Percentiles rank a stretch among this genome's conserved stretches.
These are phyloP conservation scores for Collariella sp. DNA, from an alignment of 495 filamentous ascomycete species.

Conservation along the genomic window DNA sequence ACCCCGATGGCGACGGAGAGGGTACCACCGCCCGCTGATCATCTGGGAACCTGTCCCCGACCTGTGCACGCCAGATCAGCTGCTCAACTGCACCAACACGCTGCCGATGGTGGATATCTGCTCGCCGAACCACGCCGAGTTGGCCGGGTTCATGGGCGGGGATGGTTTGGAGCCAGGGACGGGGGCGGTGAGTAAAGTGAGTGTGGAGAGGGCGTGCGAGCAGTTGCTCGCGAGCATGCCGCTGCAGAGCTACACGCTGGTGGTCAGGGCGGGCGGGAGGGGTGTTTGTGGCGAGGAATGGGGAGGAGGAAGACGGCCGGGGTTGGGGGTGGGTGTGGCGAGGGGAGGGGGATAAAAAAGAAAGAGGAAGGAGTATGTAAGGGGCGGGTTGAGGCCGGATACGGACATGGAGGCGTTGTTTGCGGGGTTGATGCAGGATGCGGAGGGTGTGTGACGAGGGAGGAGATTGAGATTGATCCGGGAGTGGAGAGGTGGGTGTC, in stretches of 20 bases:
- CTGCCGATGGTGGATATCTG: slow-evolving; percentile 72
- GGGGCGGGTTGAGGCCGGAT: slow-evolving; percentile 40
- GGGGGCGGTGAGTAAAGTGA: slow-evolving; percentile 42
- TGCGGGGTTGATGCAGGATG: slow-evolving; percentile 41
- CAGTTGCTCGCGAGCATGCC: slow-evolving; percentile 46
- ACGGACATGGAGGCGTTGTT: slow-evolving; percentile 48
- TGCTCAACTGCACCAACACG: slow-evolving; percentile 61
- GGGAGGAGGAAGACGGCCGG: slow-evolving; percentile 39
- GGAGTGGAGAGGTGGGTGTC: slow-evolving; percentile 52
- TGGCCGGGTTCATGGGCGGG: slow-evolving; percentile 67
- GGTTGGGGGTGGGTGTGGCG: background rate
- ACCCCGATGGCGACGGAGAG: background rate
- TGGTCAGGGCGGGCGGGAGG: slow-evolving; percentile 44
- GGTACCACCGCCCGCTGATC: slow-evolving; percentile 53
- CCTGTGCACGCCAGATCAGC: slow-evolving; percentile 67
- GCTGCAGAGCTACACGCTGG: slow-evolving; percentile 45
- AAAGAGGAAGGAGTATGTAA: slow-evolving; percentile 34
- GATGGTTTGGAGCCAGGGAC: slow-evolving; percentile 38
- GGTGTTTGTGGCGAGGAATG: slow-evolving; percentile 46
- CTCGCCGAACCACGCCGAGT: slow-evolving; percentile 80
- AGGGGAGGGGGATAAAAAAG: slow-evolving; percentile 7
- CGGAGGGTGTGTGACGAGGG: slow-evolving; percentile 45
- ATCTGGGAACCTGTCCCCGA: slow-evolving; percentile 96
- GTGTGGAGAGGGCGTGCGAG: slow-evolving; percentile 47
- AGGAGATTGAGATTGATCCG: slow-evolving; percentile 50